Conservation (phyloP, 2,329 filamentous ascomycete genomes). For the Aspergillus cejpii region DNA sequence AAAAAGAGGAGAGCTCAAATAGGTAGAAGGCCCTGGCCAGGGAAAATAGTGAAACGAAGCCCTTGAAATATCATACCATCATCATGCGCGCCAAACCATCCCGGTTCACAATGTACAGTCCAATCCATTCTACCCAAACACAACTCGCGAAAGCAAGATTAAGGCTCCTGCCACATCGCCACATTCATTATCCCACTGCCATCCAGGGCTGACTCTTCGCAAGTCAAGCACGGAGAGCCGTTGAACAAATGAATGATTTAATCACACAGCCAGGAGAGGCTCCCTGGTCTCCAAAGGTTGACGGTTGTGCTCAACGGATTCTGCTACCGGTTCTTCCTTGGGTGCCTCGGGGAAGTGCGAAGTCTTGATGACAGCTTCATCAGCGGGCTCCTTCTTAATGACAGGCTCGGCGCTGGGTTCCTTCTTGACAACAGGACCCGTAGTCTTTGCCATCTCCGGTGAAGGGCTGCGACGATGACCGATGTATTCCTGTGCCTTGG, state of each 20-base stretch:
- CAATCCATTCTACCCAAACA: slow-evolving; percentile 1
- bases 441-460: slow-evolving; percentile 28
- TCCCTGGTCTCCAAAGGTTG: slow-evolving; percentile 26
- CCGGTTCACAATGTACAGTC: slow-evolving; percentile 4
- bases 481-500: slow-evolving; percentile 54
- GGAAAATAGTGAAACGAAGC: slow-evolving; percentile 4
- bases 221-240: neutral
- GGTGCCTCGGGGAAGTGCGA: slow-evolving; percentile 48
- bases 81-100: slow-evolving; percentile 18
- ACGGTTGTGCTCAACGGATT: slow-evolving; percentile 27
- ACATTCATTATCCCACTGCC: neutral
- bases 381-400: slow-evolving; percentile 33
- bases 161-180: neutral
- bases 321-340: slow-evolving; percentile 32
- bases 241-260: slow-evolving; percentile 1
- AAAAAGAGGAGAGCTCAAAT: slow-evolving; percentile 1
- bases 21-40: slow-evolving; percentile 1
- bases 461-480: slow-evolving; percentile 33
- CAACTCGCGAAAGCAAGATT: neutral
- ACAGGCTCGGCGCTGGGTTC: slow-evolving; percentile 36
- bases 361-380: slow-evolving; percentile 37
- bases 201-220: neutral
- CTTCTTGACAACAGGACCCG: slow-evolving; percentile 21
- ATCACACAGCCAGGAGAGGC: slow-evolving; percentile 30
- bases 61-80: slow-evolving; percentile 15